A percentile compares a stretch with the other conserved stretches of the same genome.
These are phyloP conservation scores for Kodamaea derodonti DNA, from an alignment of 1,139 yeast species.

Conservation along the genomic window DNA sequence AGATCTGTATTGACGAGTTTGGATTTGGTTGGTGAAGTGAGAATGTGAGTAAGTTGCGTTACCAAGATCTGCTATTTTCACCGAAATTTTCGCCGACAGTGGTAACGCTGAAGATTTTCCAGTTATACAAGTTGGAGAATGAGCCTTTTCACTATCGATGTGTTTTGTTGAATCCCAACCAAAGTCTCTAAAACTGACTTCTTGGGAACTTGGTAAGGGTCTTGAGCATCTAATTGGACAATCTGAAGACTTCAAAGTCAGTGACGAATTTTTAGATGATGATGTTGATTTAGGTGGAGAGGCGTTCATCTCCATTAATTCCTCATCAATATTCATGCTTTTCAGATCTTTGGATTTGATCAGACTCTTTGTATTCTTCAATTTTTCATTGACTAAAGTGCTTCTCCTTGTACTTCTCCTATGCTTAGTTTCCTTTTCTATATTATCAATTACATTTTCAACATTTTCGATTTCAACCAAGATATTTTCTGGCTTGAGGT, in stretches of 20 bases:
- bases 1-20: slow-evolving; percentile 80
- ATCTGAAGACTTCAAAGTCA: slow-evolving; percentile 13
- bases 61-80: slow-evolving; percentile 80
- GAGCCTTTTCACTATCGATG: not conserved
- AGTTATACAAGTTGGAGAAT: no score
- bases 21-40: slow-evolving; percentile 81
- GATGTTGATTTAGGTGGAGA: not conserved
- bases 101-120: not conserved
- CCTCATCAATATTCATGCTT: slow-evolving; percentile 3
- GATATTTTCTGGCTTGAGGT: slow-evolving; percentile 87
- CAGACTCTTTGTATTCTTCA: not conserved
- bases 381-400: not conserved
- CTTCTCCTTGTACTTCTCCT: slow-evolving; percentile 1
- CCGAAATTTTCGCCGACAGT: slow-evolving; percentile 10
- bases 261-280: not conserved
- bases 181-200: slow-evolving; percentile 19
- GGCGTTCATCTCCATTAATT: not conserved
- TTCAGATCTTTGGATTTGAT: not conserved
- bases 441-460: slow-evolving; percentile 57
- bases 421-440: slow-evolving; percentile 37
- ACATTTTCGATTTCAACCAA: slow-evolving; percentile 76
- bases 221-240: slow-evolving; percentile 29
- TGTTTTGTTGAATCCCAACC: not conserved
- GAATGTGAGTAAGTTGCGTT: slow-evolving; percentile 74
- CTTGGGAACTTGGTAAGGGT: slow-evolving; percentile 23